Evolutionary conservation across 352 stramenopile species (phyloP), one percentile per base, ranked within the genome.

Genomic region (Saprolegnia diclina): DNA sequence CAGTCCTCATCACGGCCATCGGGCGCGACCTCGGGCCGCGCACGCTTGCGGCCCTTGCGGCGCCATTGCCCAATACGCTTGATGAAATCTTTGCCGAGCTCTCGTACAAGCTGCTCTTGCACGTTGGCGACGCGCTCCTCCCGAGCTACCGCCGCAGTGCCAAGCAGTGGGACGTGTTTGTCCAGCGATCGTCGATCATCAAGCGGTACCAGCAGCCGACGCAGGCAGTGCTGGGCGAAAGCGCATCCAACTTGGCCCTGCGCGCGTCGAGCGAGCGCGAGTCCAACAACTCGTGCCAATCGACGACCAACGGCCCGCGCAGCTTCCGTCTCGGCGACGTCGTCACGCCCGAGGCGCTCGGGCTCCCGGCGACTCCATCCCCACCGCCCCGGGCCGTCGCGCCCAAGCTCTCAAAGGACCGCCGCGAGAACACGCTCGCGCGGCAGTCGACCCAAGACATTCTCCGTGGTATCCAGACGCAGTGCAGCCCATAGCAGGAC

Each of bases 331-430:
- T 57, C 22, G 52, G 52, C 16, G 52, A 57, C 16, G 14, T 57
- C 32, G 52, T 57, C 9, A 57, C 52, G 32, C 52, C 52, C 32
- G 52, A 57, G 32, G 52, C 52, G 16, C 52, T 57, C 32, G 52
- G 52, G 7, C 52, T 57, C 7, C 52, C 52, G 32, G 52, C 52
- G 7, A 16, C 52, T 38, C 7, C 52, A 16, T 16, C 16, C 22
- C 52, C 52, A 14, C 22, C 22, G 32, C 16, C 52, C 7, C 52
- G 16, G 7, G 38, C 7, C 14, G 14, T 14, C 7, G 38, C 7
- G 14, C 7, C 14, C 14, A 14, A 16, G 7, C 38, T 7, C 7
- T 16, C 38, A 16, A 57, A 57, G 32, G 52, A 57, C 32, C 52
- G 52, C 22, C 9, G 52, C 7, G 52, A 16, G 7, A 57, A 57